Percentiles rank a stretch among this genome's conserved stretches.
Conservation (phyloP, 1,284 basidiomycete genomes). For the Tranzscheliella williamsii region DNA sequence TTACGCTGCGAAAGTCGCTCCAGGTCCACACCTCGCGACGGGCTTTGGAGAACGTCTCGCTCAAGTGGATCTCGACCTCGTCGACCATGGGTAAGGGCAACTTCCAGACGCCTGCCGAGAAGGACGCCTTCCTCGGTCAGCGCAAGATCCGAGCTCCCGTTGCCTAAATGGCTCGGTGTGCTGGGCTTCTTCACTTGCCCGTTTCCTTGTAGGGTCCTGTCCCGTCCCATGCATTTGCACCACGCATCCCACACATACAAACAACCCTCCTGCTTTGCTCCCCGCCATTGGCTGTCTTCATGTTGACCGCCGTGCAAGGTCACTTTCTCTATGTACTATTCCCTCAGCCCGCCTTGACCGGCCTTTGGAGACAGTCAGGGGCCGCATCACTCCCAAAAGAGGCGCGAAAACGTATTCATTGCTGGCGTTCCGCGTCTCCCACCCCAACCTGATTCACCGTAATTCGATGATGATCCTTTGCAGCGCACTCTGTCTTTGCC, state of each 20-base stretch:
- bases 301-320: too few species aligned
- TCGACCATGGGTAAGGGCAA: conserved; percentile 87
- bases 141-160: conserved; percentile 34
- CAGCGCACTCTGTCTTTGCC: too few species aligned
- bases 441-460: too few species aligned
- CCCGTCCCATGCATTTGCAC: conserved; percentile 13
- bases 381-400: too few species aligned
- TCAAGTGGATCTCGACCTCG: conserved; percentile 98
- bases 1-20: conserved; percentile 67
- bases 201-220: conserved; percentile 5
- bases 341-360: too few species aligned
- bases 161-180: conserved; percentile 27
- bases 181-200: conserved; percentile 6
- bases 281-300: too few species aligned
- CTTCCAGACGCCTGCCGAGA: conserved; percentile 96
- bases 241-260: conserved; percentile 23
- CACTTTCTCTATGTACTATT: too few species aligned
- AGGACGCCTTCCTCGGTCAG: conserved; percentile 85
- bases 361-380: too few species aligned
- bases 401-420: too few species aligned
- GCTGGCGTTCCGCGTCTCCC: too few species aligned
- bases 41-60: conserved; percentile 86
- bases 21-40: conserved; percentile 58
- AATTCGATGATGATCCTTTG: too few species aligned
- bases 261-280: too few species aligned